These are phyloP conservation scores for Globisporangium megalacanthum DNA, from an alignment of 352 stramenopile species.

Conservation along the genomic window DNA sequence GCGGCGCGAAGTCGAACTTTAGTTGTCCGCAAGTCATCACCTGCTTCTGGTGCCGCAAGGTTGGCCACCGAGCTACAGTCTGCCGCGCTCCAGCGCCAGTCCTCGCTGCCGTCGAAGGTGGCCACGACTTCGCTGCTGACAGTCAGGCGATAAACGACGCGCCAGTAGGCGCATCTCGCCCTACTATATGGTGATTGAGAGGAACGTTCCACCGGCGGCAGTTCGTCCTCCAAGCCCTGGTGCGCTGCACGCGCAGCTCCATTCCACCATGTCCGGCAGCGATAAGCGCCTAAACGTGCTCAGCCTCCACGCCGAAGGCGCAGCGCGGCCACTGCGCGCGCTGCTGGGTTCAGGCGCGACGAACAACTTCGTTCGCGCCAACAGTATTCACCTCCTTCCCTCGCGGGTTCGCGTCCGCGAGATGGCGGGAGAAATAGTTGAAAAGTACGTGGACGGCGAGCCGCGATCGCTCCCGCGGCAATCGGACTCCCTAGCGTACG, in stretches of 20 bases:
- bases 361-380: no score
- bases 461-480: conserved; percentile 7
- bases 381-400: neutral
- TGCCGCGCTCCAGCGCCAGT: conserved; percentile 11
- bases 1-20: no score
- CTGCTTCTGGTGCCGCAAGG: neutral
- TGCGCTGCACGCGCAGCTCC: conserved; percentile 3
- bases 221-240: neutral
- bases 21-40: no score
- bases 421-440: neutral
- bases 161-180: no score
- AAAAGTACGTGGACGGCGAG: conserved; percentile 3
- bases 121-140: neutral
- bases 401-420: neutral
- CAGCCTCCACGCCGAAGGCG: conserved; percentile 13
- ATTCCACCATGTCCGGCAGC: conserved; percentile 13
- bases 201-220: neutral
- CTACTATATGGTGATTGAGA: neutral
- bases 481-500: conserved; percentile 10
- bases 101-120: neutral
- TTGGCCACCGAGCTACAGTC: neutral
- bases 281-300: conserved; percentile 15
- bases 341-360: neutral
- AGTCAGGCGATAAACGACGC: neutral
- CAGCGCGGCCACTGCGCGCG: neutral